A percentile compares a stretch with the other conserved stretches of the same genome.
These are phyloP conservation scores for Botrytis byssoidea DNA, from an alignment of 2,329 filamentous ascomycete species.

Conservation along the genomic window DNA sequence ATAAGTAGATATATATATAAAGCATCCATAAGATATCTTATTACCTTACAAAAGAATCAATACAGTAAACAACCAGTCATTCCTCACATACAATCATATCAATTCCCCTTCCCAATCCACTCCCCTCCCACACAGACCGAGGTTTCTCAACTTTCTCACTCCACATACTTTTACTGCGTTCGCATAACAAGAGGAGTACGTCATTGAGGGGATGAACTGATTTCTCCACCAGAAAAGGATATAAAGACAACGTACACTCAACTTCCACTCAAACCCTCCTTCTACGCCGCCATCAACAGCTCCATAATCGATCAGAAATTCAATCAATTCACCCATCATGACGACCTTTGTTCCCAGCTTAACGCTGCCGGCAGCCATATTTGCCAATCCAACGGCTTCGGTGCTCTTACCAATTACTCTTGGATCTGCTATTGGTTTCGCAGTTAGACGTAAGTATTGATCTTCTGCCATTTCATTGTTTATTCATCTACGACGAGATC, in stretches of 20 bases:
- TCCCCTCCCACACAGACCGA: background rate
- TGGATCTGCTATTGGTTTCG: constrained; percentile 71
- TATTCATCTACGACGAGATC: background rate
- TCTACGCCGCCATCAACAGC: background rate
- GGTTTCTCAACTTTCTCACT: background rate
- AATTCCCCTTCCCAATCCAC: background rate
- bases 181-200: constrained; percentile 8
- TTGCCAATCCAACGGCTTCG: constrained; percentile 69
- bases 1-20: background rate
- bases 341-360: constrained; percentile 76
- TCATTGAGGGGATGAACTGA: constrained; percentile 14
- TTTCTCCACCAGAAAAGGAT: background rate
- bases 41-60: background rate
- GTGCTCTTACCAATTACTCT: constrained; percentile 73
- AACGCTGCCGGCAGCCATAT: constrained; percentile 69
- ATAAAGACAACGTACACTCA: background rate
- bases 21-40: background rate
- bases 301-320: background rate
- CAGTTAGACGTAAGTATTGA: constrained; percentile 57
- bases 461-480: background rate
- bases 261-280: background rate
- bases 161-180: background rate
- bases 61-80: background rate
- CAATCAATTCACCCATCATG: constrained; percentile 52
- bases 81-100: background rate